These are phyloP conservation scores for Penicillium decumbens DNA, from an alignment of 2,329 filamentous ascomycete species.

Conservation along the genomic window DNA sequence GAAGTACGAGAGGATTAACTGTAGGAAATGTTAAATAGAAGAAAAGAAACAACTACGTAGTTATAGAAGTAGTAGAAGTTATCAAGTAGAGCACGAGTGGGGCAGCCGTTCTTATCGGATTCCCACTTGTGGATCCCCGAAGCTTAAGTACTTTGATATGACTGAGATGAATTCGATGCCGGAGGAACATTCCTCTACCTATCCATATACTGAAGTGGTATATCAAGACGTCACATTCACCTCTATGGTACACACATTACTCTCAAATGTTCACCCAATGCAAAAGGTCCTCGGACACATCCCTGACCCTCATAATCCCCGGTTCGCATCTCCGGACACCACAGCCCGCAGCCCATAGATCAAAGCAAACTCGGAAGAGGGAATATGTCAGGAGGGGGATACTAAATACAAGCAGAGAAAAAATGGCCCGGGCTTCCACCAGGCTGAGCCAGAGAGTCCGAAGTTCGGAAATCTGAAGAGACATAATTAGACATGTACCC, in stretches of 20 bases:
- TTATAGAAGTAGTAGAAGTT: background rate
- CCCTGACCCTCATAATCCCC: constrained; percentile 7
- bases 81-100: background rate
- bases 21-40: background rate
- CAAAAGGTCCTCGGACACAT: constrained; percentile 6
- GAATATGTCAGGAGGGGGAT: constrained; percentile 22
- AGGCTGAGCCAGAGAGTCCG: constrained; percentile 10
- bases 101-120: background rate
- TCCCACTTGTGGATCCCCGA: background rate
- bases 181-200: background rate
- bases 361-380: constrained; percentile 15
- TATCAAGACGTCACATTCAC: constrained; percentile 20
- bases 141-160: background rate
- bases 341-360: constrained; percentile 4
- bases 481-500: constrained; percentile 14
- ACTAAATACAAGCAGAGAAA: constrained; percentile 30
- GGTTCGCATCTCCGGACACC: constrained; percentile 11
- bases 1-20: background rate
- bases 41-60: background rate
- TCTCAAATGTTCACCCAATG: constrained; percentile 17
- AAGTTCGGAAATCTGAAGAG: constrained; percentile 16
- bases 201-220: background rate
- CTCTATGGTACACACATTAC: constrained; percentile 29
- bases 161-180: no score
- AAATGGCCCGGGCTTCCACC: constrained; percentile 15